Percentiles rank a stretch among this genome's conserved stretches.
Conservation (phyloP, 2,329 filamentous ascomycete species). For the Pseudogymnoascus sp. region DNA sequence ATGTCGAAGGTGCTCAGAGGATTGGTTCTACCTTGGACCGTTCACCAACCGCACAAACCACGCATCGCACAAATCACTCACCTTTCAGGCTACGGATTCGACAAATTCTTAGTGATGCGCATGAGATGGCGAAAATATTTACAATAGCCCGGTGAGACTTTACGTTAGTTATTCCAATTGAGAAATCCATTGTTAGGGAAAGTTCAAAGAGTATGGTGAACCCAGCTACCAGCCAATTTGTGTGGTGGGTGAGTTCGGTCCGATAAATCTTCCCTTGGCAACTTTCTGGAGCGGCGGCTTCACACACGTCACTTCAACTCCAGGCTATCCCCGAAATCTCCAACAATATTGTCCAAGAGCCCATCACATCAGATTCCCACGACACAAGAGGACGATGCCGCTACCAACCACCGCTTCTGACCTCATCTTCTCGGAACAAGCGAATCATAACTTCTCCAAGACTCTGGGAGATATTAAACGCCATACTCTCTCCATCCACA, state of each 20-base stretch:
- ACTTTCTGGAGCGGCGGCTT: neutral
- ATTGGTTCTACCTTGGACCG: neutral
- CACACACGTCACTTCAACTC: neutral
- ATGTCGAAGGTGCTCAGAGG: neutral
- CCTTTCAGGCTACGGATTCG: neutral
- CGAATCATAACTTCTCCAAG: constrained; percentile 59
- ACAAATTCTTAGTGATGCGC: neutral
- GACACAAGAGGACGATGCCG: constrained; percentile 17
- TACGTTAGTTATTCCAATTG: too few relatives aligned
- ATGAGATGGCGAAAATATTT: neutral
- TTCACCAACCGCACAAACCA: neutral
- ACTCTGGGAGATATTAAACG: constrained; percentile 67
- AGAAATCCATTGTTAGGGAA: neutral
- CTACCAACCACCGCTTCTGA: constrained; percentile 42
- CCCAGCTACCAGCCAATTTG: neutral
- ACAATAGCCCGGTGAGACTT: too few relatives aligned
- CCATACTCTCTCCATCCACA: constrained; percentile 68
- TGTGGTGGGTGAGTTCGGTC: neutral
- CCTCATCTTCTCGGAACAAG: constrained; percentile 37
- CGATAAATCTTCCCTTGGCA: neutral
- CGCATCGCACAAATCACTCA: neutral
- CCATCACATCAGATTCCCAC: neutral
- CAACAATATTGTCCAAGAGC: neutral
- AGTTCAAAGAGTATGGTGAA: neutral
- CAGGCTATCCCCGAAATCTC: neutral